Base-by-base conservation (phyloP, 805 yeast genomes). In the Candida berthetii region DNA sequence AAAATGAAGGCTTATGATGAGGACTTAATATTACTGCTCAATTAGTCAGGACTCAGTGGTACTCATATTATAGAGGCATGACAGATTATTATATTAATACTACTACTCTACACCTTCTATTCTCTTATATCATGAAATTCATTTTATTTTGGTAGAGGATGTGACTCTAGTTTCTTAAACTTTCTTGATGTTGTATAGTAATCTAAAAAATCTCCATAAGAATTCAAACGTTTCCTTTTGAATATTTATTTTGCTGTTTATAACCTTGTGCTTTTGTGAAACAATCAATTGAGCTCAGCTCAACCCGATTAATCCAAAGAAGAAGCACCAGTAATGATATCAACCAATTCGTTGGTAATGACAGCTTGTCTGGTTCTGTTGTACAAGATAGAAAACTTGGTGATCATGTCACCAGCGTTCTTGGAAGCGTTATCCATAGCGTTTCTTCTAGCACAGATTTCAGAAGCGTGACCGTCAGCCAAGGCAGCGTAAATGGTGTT, bases 321-420 rank as follows among this genome's bases (percentile, higher is more conserved):
- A 50, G 98, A 88, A 61, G 99, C 99, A 89, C 99, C 99, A 60
- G 99, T 93, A 69, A 93, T 91, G 64, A 93, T 93, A 74, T 93
- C 99, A 64, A 93, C 99, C 82, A 93, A 77, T 78, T 93, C 99
- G 81, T 93, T 93, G 71, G 98, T 90, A 64, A 91, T 91, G 64
- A 90, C 96, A 55, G 97, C 96, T 80, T 93, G 99, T 78, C 97
- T 88, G 62, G 97, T 85, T 81, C 99, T 91, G 90, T 93, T 93
- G 76, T 93, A 93, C 71, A 93, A 82, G 69, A 93, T 93, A 55
- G 98, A 85, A 85, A 86, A 91, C 65, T 79, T 84, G 73, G 78
- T 81, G 66, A 93, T 93, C 98, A 93, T 93, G 61, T 93, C 99
- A 73, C 96, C 96, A 50, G 99, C 99, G 66, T 91, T 91, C 93